A percentile compares a stretch with the other conserved stretches of the same genome.
Evolutionary conservation across 345 rosid species (phyloP).

Genomic region (Syzygium grande): DNA sequence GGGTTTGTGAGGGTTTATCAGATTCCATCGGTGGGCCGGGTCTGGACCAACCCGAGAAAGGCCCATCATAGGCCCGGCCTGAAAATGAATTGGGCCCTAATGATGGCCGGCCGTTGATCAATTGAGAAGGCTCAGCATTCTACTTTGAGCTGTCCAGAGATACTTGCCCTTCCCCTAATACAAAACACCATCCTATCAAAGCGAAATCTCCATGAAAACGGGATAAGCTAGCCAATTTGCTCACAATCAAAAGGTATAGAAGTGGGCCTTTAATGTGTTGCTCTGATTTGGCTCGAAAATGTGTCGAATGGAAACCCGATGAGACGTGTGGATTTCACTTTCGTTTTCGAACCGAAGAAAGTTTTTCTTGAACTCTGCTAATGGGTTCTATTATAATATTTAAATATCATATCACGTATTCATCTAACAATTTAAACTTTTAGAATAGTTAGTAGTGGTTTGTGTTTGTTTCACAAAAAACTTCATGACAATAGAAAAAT

Average conservation of each 20-base stretch:
- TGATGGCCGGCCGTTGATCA: background rate
- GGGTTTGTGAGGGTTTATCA: background rate
- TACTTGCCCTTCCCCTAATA: no score
- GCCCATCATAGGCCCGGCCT: background rate
- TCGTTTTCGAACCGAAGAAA: background rate
- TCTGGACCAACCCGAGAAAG: background rate
- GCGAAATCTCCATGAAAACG: background rate
- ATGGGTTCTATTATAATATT: no score
- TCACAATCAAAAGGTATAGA: background rate
- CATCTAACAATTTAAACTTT: no score
- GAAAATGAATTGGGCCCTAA: background rate
- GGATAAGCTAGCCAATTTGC: background rate
- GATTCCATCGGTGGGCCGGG: background rate
- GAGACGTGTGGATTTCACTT: background rate
- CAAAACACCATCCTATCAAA: background rate
- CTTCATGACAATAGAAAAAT: no score
- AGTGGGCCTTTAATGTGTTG: background rate
- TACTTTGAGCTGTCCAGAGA: no score
- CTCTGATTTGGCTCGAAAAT: background rate
- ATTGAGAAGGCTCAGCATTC: background rate
- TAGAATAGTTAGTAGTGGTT: no score
- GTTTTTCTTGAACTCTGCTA: background rate
- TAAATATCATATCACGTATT: no score
- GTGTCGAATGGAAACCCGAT: background rate
- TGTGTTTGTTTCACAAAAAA: no score